Conservation (phyloP, 495 filamentous ascomycete genomes). For the Lasiosphaeria miniovina region DNA sequence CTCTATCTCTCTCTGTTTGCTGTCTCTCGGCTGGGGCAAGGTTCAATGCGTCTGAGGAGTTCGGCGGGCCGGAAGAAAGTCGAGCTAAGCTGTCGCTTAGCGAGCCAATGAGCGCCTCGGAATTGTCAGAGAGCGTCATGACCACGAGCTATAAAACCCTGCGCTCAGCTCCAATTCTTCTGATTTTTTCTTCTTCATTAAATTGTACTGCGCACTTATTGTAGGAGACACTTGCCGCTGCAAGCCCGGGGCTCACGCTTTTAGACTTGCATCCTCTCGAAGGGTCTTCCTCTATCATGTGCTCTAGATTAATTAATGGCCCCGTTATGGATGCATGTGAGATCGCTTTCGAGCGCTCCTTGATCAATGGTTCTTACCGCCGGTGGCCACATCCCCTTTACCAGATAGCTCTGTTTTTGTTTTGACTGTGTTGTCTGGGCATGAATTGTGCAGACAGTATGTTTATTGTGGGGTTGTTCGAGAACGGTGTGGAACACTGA, state of each 20-base stretch:
- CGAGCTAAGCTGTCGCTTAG: slow-evolving; percentile 23
- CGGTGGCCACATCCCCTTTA: slow-evolving; percentile 51
- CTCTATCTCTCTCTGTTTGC: slow-evolving; percentile 4
- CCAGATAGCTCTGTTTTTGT: neutral
- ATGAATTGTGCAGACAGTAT: neutral
- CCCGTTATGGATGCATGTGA: slow-evolving; percentile 62
- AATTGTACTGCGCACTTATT: slow-evolving; percentile 76
- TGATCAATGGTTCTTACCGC: slow-evolving; percentile 59
- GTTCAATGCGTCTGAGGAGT: slow-evolving; percentile 2
- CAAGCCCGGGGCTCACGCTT: slow-evolving; percentile 15
- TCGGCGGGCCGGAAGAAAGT: slow-evolving; percentile 22
- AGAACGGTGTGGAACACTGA: too few relatives aligned
- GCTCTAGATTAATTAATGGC: slow-evolving; percentile 53
- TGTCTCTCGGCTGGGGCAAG: neutral
- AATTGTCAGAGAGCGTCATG: slow-evolving; percentile 21
- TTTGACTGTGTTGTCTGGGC: neutral
- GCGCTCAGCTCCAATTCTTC: slow-evolving; percentile 19
- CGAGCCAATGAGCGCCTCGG: slow-evolving; percentile 25
- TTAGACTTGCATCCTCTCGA: slow-evolving; percentile 24
- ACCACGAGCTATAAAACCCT: slow-evolving; percentile 19
- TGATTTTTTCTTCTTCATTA: slow-evolving; percentile 44
- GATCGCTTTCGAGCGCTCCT: slow-evolving; percentile 41
- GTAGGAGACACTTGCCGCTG: slow-evolving; percentile 61
- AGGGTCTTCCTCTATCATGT: slow-evolving; percentile 62
- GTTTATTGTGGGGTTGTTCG: too few relatives aligned